Evolutionary conservation across 1,139 yeast species (phyloP), one percentile per base, ranked within the genome.

Genomic region (Geotrichum fermentans): DNA sequence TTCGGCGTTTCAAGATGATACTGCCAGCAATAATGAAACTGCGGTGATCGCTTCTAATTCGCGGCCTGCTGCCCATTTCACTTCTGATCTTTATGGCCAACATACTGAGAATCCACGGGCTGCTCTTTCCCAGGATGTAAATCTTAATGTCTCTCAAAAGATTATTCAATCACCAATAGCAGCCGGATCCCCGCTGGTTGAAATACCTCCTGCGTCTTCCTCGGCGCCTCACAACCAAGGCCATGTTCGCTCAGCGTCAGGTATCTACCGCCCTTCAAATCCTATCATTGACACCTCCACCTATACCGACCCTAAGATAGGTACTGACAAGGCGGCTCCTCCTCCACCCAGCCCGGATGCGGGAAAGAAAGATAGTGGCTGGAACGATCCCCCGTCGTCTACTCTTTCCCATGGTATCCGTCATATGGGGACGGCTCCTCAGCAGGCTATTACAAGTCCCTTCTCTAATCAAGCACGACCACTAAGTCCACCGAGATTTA

Each of bases 371-470:
- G 82, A 82, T 41, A 92, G 85, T 44, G 97, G 97, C 2, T 90
- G 97, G 97, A 90, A 90, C 62, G 97, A 90, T 66, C 73, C 90
- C 56, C 96, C 97, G 44, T 74, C 82, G 14, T 73, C 78, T 24
- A 58, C 69, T 29, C 45, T 62, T 37, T 51, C 56, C 36, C 52
- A 62, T 37, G 53, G 59, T 43, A 45, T 47, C 49, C 40, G 47
- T 46, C 47, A 54, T 10, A 51, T 58, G 30, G 52, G 60, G 14
- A 58, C 60, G 17, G 57, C 58, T 20, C 56, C 56, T 10, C 56
- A 61, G n/a, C 52, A 56, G 24, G 52, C 59, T 20, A 56, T 56
- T 22, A 56, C 55, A 26, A 43, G 53, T 34, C 55, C 58, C 22
- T 55, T 65, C 40, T 45, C 58, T 3, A 54, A 61, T 36, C 64